A percentile compares a stretch with the other conserved stretches of the same genome.
Evolutionary conservation across 768 basidiomycete species (phyloP).

Genomic region (Boletus fagicola): DNA sequence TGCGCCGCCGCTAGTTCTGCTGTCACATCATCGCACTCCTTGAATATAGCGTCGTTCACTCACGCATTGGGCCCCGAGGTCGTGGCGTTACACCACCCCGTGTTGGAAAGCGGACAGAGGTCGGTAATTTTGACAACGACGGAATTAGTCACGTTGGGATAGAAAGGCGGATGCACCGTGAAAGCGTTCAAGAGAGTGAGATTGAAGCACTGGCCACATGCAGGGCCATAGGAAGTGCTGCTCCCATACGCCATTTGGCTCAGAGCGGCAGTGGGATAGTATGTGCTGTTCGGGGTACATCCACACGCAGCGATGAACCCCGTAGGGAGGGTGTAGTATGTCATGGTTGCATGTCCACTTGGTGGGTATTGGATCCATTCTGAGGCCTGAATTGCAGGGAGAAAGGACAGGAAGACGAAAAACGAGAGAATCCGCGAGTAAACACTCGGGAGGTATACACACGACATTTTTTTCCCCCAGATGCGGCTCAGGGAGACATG

Average conservation of each 20-base stretch:
- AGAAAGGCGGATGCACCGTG: constrained; percentile 64
- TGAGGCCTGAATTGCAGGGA: constrained; percentile 26
- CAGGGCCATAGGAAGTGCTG: constrained; percentile 66
- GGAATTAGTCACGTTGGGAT: constrained; percentile 56
- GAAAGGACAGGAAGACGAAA: constrained; percentile 24
- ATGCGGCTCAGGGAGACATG: constrained; percentile 17
- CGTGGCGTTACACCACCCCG: constrained; percentile 74
- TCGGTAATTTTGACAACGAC: constrained; percentile 79
- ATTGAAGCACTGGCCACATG: constrained; percentile 78
- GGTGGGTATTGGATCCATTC: constrained; percentile 65
- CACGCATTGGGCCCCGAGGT: constrained; percentile 60
- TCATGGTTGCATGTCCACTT: constrained; percentile 69
- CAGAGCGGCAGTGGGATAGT: constrained; percentile 76
- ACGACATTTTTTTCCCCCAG: constrained; percentile 17
- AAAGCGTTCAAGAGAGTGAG: constrained; percentile 72
- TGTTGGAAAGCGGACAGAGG: constrained; percentile 62
- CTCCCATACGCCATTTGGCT: constrained; percentile 80
- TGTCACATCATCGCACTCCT: background rate
- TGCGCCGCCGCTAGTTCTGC: constrained; percentile 52
- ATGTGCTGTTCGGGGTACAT: constrained; percentile 62
- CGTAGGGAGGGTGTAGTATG: constrained; percentile 60
- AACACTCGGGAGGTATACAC: background rate
- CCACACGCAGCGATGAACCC: constrained; percentile 67
- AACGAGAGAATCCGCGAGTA: constrained; percentile 23
- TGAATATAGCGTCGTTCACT: constrained; percentile 24